Conservation (phyloP, 2,329 filamentous ascomycete species). For the Penicillium sp. region DNA sequence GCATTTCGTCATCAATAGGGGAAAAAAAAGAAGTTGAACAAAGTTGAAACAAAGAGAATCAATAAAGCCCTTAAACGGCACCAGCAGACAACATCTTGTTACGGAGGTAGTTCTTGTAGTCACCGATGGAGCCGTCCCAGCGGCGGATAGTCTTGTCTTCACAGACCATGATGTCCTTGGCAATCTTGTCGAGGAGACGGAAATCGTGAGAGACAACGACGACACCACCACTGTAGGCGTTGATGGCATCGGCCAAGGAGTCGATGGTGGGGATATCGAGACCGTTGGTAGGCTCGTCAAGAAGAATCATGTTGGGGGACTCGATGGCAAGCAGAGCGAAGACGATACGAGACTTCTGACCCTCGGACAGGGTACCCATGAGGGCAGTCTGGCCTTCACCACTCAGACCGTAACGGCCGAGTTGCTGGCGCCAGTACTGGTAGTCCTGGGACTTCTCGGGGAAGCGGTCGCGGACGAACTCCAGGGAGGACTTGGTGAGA, state of each 20-base stretch:
- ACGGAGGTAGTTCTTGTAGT: constrained; percentile 97
- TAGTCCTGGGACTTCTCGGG: constrained; percentile 86
- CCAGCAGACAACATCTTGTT: constrained; percentile 97
- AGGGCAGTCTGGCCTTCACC: constrained; percentile 94
- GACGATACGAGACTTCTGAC: constrained; percentile 96
- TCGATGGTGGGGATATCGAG: constrained; percentile 98
- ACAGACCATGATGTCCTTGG: constrained; percentile 98
- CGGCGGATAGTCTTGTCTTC: constrained; percentile 91
- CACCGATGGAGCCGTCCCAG: constrained; percentile 86
- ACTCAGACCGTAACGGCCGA: constrained; percentile 88
- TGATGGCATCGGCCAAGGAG: constrained; percentile 94
- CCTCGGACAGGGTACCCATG: constrained; percentile 97
- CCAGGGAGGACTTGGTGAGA: constrained; percentile 93
- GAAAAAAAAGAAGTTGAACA: constrained; percentile 14
- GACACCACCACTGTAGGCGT: constrained; percentile 92
- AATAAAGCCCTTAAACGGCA: constrained; percentile 64
- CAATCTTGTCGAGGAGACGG: constrained; percentile 97
- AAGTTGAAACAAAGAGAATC: constrained; percentile 13
- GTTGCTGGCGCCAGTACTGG: constrained; percentile 98
- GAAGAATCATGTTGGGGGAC: constrained; percentile 91
- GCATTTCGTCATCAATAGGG: constrained; percentile 35
- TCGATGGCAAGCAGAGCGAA: constrained; percentile 96
- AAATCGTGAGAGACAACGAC: constrained; percentile 99
- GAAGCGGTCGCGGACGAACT: constrained; percentile 98
- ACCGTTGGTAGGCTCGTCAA: constrained; percentile 99